phyloP scores from a whole-genome alignment of 202 grass and related monocot genomes.

The Brachypodium distachyon region DNA sequence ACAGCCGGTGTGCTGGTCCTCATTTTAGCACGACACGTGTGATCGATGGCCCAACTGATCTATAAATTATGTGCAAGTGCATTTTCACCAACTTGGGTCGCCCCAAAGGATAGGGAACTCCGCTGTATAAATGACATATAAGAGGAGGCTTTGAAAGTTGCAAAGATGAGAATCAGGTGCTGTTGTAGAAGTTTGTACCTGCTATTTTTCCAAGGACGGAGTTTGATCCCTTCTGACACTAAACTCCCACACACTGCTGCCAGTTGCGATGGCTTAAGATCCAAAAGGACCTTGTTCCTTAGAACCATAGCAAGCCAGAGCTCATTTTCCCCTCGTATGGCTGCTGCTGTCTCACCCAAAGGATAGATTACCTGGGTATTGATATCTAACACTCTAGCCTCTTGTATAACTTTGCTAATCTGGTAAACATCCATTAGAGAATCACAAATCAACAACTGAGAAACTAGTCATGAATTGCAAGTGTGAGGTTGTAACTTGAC shows the following conservation, averaged over 20 bases:
- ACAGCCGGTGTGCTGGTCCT: not conserved
- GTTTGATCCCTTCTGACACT: slow-evolving; percentile 95
- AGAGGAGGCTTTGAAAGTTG: not conserved
- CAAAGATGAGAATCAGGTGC: not conserved
- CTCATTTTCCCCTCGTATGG: slow-evolving; percentile 92
- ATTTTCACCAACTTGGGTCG: slow-evolving; percentile 8
- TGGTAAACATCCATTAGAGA: slow-evolving; percentile 28
- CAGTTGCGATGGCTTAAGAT: slow-evolving; percentile 87
- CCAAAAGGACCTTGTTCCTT: slow-evolving; percentile 77
- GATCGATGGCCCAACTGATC: not conserved
- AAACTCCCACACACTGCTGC: slow-evolving; percentile 95
- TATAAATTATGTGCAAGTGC: not conserved
- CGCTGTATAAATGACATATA: slow-evolving; percentile 15
- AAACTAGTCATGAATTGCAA: not conserved
- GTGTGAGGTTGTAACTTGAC: not conserved
- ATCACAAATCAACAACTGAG: slow-evolving; percentile 11
- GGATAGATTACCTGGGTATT: slow-evolving; percentile 86
- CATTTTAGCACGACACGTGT: not conserved
- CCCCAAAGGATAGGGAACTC: not conserved
- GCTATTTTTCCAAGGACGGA: slow-evolving; percentile 85
- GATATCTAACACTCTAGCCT: slow-evolving; percentile 86
- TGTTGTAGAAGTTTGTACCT: slow-evolving; percentile 36
- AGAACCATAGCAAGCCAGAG: slow-evolving; percentile 92
- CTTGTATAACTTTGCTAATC: slow-evolving; percentile 97
- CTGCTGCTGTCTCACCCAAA: slow-evolving; percentile 90